Evolutionary conservation across 805 yeast genomes (phyloP), one percentile per base, ranked within the genome.

Genomic region (Nakazawaea populi): DNA sequence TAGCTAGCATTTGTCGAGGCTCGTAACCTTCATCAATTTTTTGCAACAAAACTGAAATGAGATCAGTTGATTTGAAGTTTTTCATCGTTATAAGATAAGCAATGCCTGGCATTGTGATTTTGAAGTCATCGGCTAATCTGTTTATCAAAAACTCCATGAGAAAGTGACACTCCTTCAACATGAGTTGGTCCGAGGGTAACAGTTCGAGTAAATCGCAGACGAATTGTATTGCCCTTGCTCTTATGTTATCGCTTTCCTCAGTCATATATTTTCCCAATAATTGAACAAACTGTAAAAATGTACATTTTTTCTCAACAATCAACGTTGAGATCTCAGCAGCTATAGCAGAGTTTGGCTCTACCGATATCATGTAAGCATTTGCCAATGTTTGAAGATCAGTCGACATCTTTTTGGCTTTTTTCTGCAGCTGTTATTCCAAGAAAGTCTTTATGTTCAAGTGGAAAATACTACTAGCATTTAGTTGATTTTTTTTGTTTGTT

Each of bases 81-180:
- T 71, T 67, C 83, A 80, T 82, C 34, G 55, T 53, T 5, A 79
- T 68, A 10, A 89, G 62, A 1, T 82, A 71, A 14, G 60, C 60
- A 6, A 91, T 55, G 0, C 89, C 90, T 8, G 59, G 62, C 2
- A 85, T 63, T 1, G 83, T 75, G 53, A 79, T 79, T 38, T 68
- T 68, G 4, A 72, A 65, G 12, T 74, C 71, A 59, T 90, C 97
- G 10, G 82, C 86, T 27, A 89, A 64, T 56, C 92, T 85, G 14
- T 82, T 80, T 12, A 75, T 53, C 50, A 81, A 76, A 63, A 92
- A 92, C 5, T 76, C 74, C 14, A 76, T 51, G 48, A 81, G 64
- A 10, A 79, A 84, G 29, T 64, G 59, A 7, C 79, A 66, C 56
- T 81, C 86, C 44, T 75, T 76, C 24, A 67, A 61, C n/a, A 58